Evolutionary conservation across 1,139 yeast species (phyloP).

Genomic region (Protomyces gravidus): DNA sequence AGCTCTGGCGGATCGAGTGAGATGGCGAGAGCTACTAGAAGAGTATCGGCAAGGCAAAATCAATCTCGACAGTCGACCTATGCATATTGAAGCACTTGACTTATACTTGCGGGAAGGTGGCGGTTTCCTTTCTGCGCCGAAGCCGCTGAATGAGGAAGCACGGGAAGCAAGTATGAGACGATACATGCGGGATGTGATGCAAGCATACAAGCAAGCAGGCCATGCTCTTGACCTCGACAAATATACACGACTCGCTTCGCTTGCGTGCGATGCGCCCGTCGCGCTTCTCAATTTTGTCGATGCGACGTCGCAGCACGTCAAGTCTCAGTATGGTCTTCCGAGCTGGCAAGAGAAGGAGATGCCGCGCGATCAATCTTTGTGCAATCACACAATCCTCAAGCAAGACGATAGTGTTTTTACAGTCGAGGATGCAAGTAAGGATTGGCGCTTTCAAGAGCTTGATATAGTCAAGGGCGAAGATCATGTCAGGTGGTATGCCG

Average conservation of each 20-base stretch:
- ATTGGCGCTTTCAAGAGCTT: slow-evolving; percentile 7
- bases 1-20: slow-evolving; percentile 3
- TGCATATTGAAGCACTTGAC: neutral
- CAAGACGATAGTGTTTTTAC: neutral
- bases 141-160: slow-evolving; percentile 1
- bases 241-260: slow-evolving; percentile 18
- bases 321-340: slow-evolving; percentile 4
- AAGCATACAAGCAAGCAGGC: slow-evolving; percentile 12
- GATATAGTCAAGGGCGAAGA: slow-evolving; percentile 4
- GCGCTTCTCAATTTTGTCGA: slow-evolving; percentile 9
- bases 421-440: slow-evolving; percentile 8
- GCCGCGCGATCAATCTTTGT: slow-evolving; percentile 10
- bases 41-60: slow-evolving; percentile 5
- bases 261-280: slow-evolving; percentile 13
- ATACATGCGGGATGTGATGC: slow-evolving; percentile 6
- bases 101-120: slow-evolving; percentile 10
- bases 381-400: slow-evolving; percentile 13
- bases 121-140: slow-evolving; percentile 18
- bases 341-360: slow-evolving; percentile 1
- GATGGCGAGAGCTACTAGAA: slow-evolving; percentile 3
- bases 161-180: neutral
- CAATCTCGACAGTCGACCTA: neutral
- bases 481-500: slow-evolving; percentile 17
- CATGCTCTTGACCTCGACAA: slow-evolving; percentile 7
- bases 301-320: slow-evolving; percentile 2